These are phyloP conservation scores for Diaporthe aspalathi DNA, from an alignment of 2,329 filamentous ascomycete species.

Conservation along the genomic window DNA sequence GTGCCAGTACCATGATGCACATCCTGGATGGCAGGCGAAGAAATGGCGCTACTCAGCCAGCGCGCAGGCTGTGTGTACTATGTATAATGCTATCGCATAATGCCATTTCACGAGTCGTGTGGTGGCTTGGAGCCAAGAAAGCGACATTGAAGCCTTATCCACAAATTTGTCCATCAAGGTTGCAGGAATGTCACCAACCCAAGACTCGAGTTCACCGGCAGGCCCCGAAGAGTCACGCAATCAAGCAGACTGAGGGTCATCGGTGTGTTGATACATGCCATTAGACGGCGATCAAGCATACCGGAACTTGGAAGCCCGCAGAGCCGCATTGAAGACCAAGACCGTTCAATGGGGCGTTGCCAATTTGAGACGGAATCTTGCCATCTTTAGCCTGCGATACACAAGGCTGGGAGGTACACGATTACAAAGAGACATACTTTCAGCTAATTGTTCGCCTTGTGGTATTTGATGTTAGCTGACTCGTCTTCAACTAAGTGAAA, in stretches of 20 bases:
- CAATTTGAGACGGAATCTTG: not conserved
- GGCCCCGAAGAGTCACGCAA: not conserved
- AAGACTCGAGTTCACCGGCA: not conserved
- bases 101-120: no score
- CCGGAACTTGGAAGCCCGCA: no score
- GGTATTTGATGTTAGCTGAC: not conserved
- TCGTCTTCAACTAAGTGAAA: not conserved
- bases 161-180: not conserved
- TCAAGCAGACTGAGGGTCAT: not conserved
- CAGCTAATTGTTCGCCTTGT: not conserved
- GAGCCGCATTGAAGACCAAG: not conserved
- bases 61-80: no score
- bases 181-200: not conserved
- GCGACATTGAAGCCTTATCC: not conserved
- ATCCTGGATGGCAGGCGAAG: no score
- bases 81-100: no score
- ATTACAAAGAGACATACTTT: not conserved
- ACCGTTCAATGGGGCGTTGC: not conserved
- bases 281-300: not conserved
- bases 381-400: not conserved
- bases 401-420: not conserved
- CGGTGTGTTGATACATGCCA: not conserved
- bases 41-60: no score
- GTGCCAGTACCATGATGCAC: no score
- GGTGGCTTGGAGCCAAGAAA: not conserved